A percentile compares a stretch with the other conserved stretches of the same genome.
Conservation (phyloP, 1,284 basidiomycete species). For the Boletellus deceptivus region DNA sequence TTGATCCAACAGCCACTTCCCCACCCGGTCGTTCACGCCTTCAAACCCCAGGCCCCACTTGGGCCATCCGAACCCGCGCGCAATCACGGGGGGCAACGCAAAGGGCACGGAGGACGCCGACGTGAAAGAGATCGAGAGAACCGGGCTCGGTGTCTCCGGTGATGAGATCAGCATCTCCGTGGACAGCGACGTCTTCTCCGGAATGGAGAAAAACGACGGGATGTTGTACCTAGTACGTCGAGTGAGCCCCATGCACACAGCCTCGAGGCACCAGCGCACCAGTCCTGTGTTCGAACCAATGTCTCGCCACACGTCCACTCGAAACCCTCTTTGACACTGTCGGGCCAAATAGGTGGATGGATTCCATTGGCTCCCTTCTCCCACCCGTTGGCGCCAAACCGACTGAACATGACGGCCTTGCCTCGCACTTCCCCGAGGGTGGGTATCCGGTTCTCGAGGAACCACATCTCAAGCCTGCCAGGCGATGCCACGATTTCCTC, state of each 20-base stretch:
- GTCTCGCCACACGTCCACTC: constrained; percentile 71
- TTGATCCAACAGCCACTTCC: constrained; percentile 63
- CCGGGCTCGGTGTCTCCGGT: constrained; percentile 38
- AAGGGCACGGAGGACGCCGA: constrained; percentile 82
- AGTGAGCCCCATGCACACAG: constrained; percentile 1
- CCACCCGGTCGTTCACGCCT: constrained; percentile 77
- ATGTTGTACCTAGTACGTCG: constrained; percentile 65
- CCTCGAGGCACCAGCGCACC: constrained; percentile 44
- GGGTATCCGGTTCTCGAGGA: constrained; percentile 74
- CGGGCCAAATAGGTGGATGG: constrained; percentile 80
- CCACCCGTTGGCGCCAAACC: constrained; percentile 69
- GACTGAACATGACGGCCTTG: constrained; percentile 77
- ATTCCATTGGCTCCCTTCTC: constrained; percentile 72
- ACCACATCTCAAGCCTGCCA: constrained; percentile 71
- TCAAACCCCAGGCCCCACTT: constrained; percentile 70
- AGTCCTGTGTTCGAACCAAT: constrained; percentile 75
- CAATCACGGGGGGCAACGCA: constrained; percentile 69
- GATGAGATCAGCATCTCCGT: constrained; percentile 52
- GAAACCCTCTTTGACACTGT: constrained; percentile 70
- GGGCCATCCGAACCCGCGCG: constrained; percentile 81
- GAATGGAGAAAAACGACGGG: constrained; percentile 70
- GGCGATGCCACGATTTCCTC: constrained; percentile 57
- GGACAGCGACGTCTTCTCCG: constrained; percentile 69
- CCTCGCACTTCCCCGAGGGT: constrained; percentile 79
- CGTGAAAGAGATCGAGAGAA: constrained; percentile 70